phyloP scores from a whole-genome alignment of 106 monocot species.

The Allium sativum region DNA sequence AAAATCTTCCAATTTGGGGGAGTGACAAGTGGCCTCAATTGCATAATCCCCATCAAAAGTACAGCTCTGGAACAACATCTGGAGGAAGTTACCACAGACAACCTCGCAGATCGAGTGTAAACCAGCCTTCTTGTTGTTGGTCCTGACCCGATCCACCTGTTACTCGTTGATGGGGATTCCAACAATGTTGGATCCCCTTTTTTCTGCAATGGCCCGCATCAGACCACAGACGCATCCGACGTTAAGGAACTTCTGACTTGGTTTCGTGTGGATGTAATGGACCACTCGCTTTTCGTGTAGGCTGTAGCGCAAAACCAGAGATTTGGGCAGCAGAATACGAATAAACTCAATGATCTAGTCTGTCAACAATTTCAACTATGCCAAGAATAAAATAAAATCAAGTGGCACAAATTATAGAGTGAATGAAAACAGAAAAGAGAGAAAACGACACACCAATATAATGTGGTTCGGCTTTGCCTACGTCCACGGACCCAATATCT shows the following conservation, averaged over 20 bases:
- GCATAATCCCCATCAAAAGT: slow-evolving; percentile 77
- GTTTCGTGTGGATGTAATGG: slow-evolving; percentile 24
- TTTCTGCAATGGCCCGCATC: slow-evolving; percentile 60
- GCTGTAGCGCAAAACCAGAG: no score
- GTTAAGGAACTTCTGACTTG: slow-evolving; percentile 32
- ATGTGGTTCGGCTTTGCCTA: no score
- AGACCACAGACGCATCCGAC: slow-evolving; percentile 69
- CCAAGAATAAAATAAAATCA: no score
- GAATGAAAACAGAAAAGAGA: no score
- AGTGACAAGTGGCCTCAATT: slow-evolving; percentile 86
- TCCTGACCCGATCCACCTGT: slow-evolving; percentile 49
- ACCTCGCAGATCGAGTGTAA: slow-evolving; percentile 72
- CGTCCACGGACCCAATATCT: no score
- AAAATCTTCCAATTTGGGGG: slow-evolving; percentile 64
- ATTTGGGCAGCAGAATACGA: no score
- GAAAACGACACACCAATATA: no score
- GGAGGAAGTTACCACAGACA: slow-evolving; percentile 73
- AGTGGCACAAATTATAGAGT: no score
- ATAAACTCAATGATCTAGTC: no score
- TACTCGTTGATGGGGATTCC: slow-evolving; percentile 82
- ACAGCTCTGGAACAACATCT: slow-evolving; percentile 53
- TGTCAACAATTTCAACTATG: no score
- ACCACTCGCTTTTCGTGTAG: no score
- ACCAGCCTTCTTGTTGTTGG: slow-evolving; percentile 64
- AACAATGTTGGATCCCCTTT: slow-evolving; percentile 31